A percentile compares a stretch with the other conserved stretches of the same genome.
Conservation (phyloP, 2,329 filamentous ascomycete genomes). For the Sporothrix sp. region DNA sequence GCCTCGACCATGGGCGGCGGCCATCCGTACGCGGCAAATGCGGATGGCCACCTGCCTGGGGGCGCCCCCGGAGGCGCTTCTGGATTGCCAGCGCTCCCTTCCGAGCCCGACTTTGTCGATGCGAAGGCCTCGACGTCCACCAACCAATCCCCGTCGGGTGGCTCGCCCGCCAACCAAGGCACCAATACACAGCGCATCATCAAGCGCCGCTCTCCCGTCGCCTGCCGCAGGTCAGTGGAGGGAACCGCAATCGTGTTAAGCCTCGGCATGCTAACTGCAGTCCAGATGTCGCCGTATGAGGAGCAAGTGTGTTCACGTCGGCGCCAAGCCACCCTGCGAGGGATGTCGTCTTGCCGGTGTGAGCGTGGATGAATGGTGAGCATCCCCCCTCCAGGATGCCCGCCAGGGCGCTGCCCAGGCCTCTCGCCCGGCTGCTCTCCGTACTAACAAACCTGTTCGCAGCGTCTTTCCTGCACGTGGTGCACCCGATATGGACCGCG, state of each 20-base stretch:
- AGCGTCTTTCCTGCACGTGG: slow-evolving; percentile 45
- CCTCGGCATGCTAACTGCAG: too few relatives aligned
- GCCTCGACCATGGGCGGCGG: neutral
- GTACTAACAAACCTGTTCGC: too few relatives aligned
- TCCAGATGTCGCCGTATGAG: slow-evolving; percentile 19
- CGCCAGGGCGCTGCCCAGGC: too few relatives aligned
- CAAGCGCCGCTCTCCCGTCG: slow-evolving; percentile 19
- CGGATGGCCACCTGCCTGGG: neutral
- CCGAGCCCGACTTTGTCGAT: neutral
- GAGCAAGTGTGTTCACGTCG: slow-evolving; percentile 19
- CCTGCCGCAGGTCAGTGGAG: slow-evolving; percentile 16
- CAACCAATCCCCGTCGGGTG: neutral
- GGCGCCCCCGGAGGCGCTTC: neutral
- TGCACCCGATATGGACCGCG: slow-evolving; percentile 44
- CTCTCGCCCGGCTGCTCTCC: too few relatives aligned
- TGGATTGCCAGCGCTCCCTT: neutral
- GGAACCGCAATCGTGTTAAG: too few relatives aligned
- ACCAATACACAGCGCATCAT: slow-evolving; percentile 10
- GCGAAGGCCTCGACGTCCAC: neutral
- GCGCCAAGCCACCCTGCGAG: slow-evolving; percentile 30
- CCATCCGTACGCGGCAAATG: neutral
- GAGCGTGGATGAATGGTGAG: slow-evolving; percentile 40
- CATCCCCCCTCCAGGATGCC: too few relatives aligned
- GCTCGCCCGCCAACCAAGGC: neutral
- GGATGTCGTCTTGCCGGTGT: slow-evolving; percentile 42